Conservation (phyloP, 164 flowering plant species). For the Litsea cubeba region DNA sequence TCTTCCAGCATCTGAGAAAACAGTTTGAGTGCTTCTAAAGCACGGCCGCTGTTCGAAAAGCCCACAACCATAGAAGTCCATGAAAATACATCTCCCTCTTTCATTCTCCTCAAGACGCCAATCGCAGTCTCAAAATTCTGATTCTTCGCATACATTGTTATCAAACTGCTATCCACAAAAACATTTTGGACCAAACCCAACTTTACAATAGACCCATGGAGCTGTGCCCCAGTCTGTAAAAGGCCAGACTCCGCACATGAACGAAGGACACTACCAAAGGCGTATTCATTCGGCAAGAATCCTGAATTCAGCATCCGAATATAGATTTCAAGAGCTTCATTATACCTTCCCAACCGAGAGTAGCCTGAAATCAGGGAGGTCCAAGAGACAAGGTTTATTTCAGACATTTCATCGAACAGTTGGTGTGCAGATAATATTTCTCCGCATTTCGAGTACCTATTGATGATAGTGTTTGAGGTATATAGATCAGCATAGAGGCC, state of each 20-base stretch:
- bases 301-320: conserved; percentile 12
- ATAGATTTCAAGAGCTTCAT: conserved; percentile 6
- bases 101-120: conserved; percentile 9
- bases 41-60: conserved; percentile 5
- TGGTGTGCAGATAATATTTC: conserved; percentile 2
- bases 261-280: conserved; percentile 15
- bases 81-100: conserved; percentile 11
- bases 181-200: conserved; percentile 7
- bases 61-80: conserved; percentile 19
- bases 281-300: conserved; percentile 15
- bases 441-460: conserved; percentile 7
- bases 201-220: conserved; percentile 15
- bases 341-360: conserved; percentile 2
- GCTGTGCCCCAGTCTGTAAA: conserved; percentile 5
- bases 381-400: conserved; percentile 17
- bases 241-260: conserved; percentile 11
- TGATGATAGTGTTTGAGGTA: conserved; percentile 15
- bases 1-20: conserved; percentile 13
- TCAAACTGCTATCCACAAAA: conserved; percentile 15
- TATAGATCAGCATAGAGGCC: conserved; percentile 8
- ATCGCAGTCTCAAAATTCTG: conserved; percentile 6
- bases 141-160: conserved; percentile 11
- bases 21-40: conserved; percentile 9
- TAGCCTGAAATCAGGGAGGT: conserved; percentile 14
- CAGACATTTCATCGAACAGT: conserved; percentile 16